Evolutionary conservation across 345 rosid genomes (phyloP).

Genomic region (Eucalyptus caleyi): DNA sequence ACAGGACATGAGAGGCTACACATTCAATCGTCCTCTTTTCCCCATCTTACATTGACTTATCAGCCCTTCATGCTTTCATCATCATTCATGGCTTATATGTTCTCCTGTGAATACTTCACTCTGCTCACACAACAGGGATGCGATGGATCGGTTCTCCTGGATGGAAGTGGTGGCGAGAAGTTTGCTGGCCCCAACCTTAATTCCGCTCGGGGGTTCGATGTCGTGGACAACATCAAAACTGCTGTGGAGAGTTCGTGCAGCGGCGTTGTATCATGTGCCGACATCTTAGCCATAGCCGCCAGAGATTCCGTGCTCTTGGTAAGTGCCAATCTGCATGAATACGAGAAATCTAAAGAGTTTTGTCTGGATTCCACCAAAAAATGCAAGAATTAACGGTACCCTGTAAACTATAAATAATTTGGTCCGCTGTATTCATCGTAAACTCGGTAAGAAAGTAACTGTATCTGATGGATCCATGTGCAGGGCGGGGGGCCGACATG

Average conservation of each 20-base stretch:
- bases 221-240: conserved; percentile 47
- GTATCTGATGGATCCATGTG: not conserved
- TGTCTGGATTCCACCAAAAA: not conserved
- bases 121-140: conserved; percentile 7
- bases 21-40: not conserved
- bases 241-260: conserved; percentile 60
- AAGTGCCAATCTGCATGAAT: not conserved
- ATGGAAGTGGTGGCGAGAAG: conserved; percentile 45
- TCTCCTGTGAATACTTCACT: not conserved
- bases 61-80: not conserved
- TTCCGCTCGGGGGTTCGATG: conserved; percentile 52
- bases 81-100: not conserved
- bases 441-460: not conserved
- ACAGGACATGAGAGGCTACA: not conserved
- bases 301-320: conserved; percentile 62
- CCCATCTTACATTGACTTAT: not conserved
- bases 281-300: conserved; percentile 60
- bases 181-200: conserved; percentile 28
- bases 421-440: not conserved
- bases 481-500: conserved; percentile 81
- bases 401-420: not conserved
- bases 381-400: not conserved
- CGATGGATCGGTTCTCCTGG: conserved; percentile 54
- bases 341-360: not conserved
- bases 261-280: conserved; percentile 69